Evolutionary conservation across 176 grass and related monocot genomes (phyloP), one percentile per base, ranked within the genome.

Genomic region (Elaeis guineensis): DNA sequence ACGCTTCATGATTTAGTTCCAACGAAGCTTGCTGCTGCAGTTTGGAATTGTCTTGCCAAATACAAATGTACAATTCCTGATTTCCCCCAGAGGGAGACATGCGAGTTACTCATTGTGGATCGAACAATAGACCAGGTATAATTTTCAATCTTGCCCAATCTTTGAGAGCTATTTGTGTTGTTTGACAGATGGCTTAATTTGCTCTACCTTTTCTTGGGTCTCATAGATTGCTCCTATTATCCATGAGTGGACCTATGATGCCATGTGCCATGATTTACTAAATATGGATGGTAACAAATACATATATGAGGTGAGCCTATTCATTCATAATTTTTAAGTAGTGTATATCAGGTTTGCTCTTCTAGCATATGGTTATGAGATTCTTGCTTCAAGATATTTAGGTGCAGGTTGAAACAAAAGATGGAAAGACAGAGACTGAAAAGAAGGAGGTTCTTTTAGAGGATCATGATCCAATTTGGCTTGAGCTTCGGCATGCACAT

Each of bases 171-270:
- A 32, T 6, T 30, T 32, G 30, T 32, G 17, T 22, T 44, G 11
- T 22, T 20, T 70, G 50, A 73, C 21, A 32, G 30, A 32, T 32
- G 6, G 30, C 30, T 32, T 8, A 32, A 32, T 8, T 32, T 32
- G 5, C 30, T 32, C 30, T 32, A 32, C 30, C 30, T 50, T 50
- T 14, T 62, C n/a, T 52, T 49, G 52, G 55, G 30, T 32, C 30
- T 9, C 21, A 71, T 70, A 97, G 92, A 97, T 97, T 75, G 81
- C 92, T 52, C 92, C 92, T 49, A 78, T 91, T 63, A 97, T 97
- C 79, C 92, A 97, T 61, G 92, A 97, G 78, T 97, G 92, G 92
- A 97, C 87, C 25, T 97, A 91, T 67, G 92, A 97, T 75, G 84
- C 87, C 25, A 97, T 97, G 87, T 85, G 81, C 63, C 92, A 85